phyloP scores from a whole-genome alignment of 345 rosid genomes.

The Ceriops tagal region DNA sequence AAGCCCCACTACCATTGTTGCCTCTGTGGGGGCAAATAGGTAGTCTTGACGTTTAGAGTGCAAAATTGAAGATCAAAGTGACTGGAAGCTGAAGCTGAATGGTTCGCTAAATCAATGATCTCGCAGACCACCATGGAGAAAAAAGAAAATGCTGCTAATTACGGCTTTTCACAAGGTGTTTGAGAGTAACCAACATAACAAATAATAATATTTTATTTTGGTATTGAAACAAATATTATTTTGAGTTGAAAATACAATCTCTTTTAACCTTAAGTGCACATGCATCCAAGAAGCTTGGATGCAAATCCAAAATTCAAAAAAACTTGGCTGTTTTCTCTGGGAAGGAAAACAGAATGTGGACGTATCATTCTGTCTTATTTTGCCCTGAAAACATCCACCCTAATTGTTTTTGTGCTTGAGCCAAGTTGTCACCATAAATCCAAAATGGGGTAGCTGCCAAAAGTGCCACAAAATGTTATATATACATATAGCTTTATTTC shows the following conservation, averaged over 20 bases:
- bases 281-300: neutral
- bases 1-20: too few relatives aligned
- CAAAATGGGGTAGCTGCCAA: slow-evolving; percentile 3
- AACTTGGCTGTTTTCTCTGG: neutral
- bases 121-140: too few relatives aligned
- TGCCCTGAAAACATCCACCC: slow-evolving; percentile 18
- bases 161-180: neutral
- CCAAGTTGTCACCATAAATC: neutral
- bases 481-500: neutral
- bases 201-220: too few relatives aligned
- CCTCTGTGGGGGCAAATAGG: too few relatives aligned
- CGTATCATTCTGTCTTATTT: slow-evolving; percentile 2
- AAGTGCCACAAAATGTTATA: slow-evolving; percentile 3
- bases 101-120: too few relatives aligned
- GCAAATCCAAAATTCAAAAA: neutral
- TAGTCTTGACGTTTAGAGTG: too few relatives aligned
- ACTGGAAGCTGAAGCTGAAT: too few relatives aligned
- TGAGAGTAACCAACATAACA: neutral
- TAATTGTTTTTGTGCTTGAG: slow-evolving; percentile 3
- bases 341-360: slow-evolving; percentile 12
- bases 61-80: too few relatives aligned
- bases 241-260: neutral
- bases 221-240: slow-evolving; percentile 4
- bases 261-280: neutral
- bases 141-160: too few relatives aligned